Evolutionary conservation across 2,329 filamentous ascomycete genomes (phyloP).

Genomic region (Beauveria brongniartii): DNA sequence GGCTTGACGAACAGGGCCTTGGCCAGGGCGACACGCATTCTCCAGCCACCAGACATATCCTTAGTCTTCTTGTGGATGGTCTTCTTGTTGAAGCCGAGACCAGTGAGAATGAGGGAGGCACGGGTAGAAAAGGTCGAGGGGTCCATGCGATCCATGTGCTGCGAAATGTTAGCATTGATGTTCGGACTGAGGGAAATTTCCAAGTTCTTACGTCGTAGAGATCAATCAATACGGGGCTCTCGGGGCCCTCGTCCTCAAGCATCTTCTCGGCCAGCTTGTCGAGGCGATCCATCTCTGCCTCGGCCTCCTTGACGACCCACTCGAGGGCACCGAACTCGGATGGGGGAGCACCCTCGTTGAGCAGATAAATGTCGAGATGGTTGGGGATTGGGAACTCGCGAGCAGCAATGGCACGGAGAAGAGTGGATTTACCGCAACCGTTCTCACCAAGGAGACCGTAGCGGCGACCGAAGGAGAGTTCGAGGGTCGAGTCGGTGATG

Average conservation of each 20-base stretch:
- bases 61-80: slow-evolving; percentile 99
- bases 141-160: slow-evolving; percentile 99
- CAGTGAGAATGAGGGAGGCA: slow-evolving; percentile 91
- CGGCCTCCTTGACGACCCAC: slow-evolving; percentile 93
- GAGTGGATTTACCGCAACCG: slow-evolving; percentile 97
- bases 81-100: slow-evolving; percentile 97
- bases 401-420: slow-evolving; percentile 87
- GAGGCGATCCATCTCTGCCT: slow-evolving; percentile 83
- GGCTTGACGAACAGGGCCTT: slow-evolving; percentile 99
- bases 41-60: slow-evolving; percentile 99
- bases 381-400: slow-evolving; percentile 95
- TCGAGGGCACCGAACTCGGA: slow-evolving; percentile 85
- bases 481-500: slow-evolving; percentile 86
- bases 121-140: slow-evolving; percentile 94
- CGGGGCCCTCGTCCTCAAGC: slow-evolving; percentile 85
- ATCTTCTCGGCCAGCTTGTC: slow-evolving; percentile 85
- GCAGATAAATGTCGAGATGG: slow-evolving; percentile 94
- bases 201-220: slow-evolving; percentile 74
- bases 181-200: not conserved
- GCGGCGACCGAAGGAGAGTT: slow-evolving; percentile 84
- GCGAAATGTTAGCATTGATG: slow-evolving; percentile 16
- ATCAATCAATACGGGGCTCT: slow-evolving; percentile 83
- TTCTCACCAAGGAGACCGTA: slow-evolving; percentile 97
- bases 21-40: slow-evolving; percentile 96
- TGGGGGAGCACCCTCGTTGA: slow-evolving; percentile 92